These are phyloP conservation scores for Coprinopsis strossmayeri DNA, from an alignment of 768 basidiomycete genomes.

Conservation along the genomic window DNA sequence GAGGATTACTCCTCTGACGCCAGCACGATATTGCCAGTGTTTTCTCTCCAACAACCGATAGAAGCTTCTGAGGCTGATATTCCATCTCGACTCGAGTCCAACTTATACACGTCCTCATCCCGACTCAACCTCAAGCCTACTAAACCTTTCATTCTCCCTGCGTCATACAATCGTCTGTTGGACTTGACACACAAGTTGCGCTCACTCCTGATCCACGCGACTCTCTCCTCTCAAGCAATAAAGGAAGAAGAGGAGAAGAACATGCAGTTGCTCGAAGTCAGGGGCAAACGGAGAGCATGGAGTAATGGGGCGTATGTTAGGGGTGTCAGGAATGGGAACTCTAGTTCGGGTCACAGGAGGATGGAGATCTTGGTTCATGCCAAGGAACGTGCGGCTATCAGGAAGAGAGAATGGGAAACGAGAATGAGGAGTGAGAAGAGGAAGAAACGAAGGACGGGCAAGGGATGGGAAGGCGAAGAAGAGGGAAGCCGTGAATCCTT, in stretches of 20 bases:
- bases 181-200: slow-evolving; percentile 3
- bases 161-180: slow-evolving; percentile 1
- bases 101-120: too few relatives aligned
- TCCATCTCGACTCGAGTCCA: too few relatives aligned
- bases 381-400: slow-evolving; percentile 16
- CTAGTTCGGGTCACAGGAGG: slow-evolving; percentile 3
- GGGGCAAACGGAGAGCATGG: slow-evolving; percentile 63
- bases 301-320: slow-evolving; percentile 38
- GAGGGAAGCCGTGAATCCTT: not conserved
- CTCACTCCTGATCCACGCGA: not conserved
- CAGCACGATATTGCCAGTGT: too few relatives aligned
- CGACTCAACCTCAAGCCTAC: too few relatives aligned
- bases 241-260: slow-evolving; percentile 4
- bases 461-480: not conserved
- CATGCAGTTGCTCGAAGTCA: slow-evolving; percentile 45
- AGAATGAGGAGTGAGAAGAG: not conserved
- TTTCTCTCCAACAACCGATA: too few relatives aligned
- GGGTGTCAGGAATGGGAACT: slow-evolving; percentile 9
- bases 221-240: not conserved
- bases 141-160: slow-evolving; percentile 3
- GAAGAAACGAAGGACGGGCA: not conserved
- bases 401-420: not conserved
- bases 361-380: not conserved
- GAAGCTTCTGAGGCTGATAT: too few relatives aligned
- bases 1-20: too few relatives aligned